Percentiles rank a stretch among this genome's conserved stretches.
Conservation (phyloP, 495 filamentous ascomycete genomes). For the Aspergillus sclerotioniger region DNA sequence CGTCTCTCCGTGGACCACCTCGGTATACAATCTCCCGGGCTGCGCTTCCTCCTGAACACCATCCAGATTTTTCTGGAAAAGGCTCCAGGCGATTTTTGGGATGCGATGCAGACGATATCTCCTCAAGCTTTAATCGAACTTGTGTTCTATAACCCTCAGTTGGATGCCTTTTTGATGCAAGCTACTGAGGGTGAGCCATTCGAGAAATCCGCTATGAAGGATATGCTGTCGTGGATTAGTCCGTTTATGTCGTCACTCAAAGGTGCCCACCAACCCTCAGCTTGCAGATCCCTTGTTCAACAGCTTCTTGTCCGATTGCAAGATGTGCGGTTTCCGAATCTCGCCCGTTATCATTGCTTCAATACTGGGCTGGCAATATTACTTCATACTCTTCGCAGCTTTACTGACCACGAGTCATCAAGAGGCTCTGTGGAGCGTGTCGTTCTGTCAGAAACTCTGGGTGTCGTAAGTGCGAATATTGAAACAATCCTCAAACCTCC, state of each 20-base stretch:
- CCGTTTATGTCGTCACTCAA: conserved; percentile 76
- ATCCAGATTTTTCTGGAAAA: conserved; percentile 67
- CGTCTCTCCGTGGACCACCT: conserved; percentile 75
- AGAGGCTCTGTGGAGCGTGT: conserved; percentile 50
- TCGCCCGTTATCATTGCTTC: conserved; percentile 50
- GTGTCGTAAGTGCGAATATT: conserved; percentile 49
- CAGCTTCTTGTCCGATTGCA: conserved; percentile 70
- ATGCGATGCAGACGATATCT: conserved; percentile 74
- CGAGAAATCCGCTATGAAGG: conserved; percentile 54
- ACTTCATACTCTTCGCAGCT: conserved; percentile 50
- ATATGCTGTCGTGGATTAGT: conserved; percentile 68
- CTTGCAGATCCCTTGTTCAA: conserved; percentile 66
- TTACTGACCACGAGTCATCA: conserved; percentile 49
- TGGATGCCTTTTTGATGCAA: conserved; percentile 56
- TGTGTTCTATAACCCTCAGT: conserved; percentile 69
- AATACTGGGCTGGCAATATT: conserved; percentile 48
- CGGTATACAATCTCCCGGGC: conserved; percentile 53
- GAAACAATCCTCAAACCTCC: conserved; percentile 41
- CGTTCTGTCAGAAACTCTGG: conserved; percentile 53
- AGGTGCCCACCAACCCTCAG: conserved; percentile 63
- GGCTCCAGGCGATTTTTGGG: conserved; percentile 78
- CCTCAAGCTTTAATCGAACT: conserved; percentile 72
- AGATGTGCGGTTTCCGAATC: conserved; percentile 40
- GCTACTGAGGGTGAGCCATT: conserved; percentile 55
- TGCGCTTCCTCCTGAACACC: conserved; percentile 62